Base-by-base conservation (phyloP, 495 filamentous ascomycete genomes). In the Trichoderma virens region DNA sequence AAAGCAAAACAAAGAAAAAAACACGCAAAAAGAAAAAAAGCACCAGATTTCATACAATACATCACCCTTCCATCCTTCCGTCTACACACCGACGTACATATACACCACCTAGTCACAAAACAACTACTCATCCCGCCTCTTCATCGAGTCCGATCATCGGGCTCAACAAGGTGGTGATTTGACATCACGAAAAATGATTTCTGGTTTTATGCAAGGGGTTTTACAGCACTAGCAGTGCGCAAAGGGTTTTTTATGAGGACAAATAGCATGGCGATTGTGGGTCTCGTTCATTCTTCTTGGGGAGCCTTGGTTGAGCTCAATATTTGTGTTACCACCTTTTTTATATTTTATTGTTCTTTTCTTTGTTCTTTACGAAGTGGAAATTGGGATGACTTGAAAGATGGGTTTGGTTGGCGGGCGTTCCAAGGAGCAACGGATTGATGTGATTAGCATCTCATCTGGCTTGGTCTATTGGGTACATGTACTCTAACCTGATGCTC, bases 391-490 rank as follows among this genome's bases (percentile, higher is more conserved):
- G 51, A 56, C 51, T 18, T 56, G 51, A 18, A 30, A 56, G 51
- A 56, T 30, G 51, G 51, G 27, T 2, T 56, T 30, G 51, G 51
- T 56, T 56, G 51, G 51, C 51, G 20, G 51, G 51, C 51, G 51
- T 56, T 56, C 51, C 51, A 56, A 56, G 51, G 51, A 56, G 51
- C 51, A 56, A 56, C 51, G 51, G 51, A 56, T n/a, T 30, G 51
- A 56, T 56, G 20, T 56, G 47, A 56, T 56, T 11, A 45, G 41
- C 41, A 56, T 56, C 20, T 56, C 47, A 27, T 56, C 47, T 56
- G 47, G 25, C 5, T 56, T 51, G 20, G 45, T 51, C 45, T 51
- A 25, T 51, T 27, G 5, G 41, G 41, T 45, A 45, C 32, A 35
- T 35, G 32, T 35, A 35, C 32, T 45, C 16, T n/a, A 25, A 51